Conservation (phyloP, 2,329 filamentous ascomycete species). For the Parastagonospora avenae region DNA sequence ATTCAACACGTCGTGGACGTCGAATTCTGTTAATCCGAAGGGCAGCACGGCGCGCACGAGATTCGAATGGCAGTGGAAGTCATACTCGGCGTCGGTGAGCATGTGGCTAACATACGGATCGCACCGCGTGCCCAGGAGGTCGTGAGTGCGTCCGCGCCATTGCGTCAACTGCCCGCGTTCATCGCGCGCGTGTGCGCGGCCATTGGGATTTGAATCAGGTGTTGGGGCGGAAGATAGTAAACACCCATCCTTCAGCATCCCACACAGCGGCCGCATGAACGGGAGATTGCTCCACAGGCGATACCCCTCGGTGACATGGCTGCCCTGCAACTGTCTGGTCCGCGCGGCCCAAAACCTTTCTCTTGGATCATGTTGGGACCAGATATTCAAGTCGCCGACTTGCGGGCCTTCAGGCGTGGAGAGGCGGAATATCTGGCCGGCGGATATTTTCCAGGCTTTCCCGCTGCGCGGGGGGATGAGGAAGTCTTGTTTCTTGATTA, state of each 20-base stretch:
- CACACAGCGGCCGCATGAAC: conserved; percentile 75
- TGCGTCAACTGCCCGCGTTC: conserved; percentile 55
- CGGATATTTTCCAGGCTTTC: conserved; percentile 71
- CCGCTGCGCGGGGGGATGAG: conserved; percentile 75
- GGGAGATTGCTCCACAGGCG: conserved; percentile 79
- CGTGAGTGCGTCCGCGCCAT: conserved; percentile 73
- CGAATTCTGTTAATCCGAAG: conserved; percentile 70
- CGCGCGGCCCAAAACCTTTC: conserved; percentile 83
- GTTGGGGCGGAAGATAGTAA: conserved; percentile 51
- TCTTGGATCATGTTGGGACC: conserved; percentile 75
- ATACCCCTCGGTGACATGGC: conserved; percentile 74
- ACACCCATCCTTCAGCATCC: conserved; percentile 67
- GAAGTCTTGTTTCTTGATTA: conserved; percentile 20
- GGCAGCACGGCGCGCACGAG: conserved; percentile 73
- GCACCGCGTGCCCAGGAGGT: conserved; percentile 80
- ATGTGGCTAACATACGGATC: conserved; percentile 69
- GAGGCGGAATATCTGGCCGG: conserved; percentile 72
- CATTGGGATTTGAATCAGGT: too few species aligned
- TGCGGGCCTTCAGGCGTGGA: conserved; percentile 79
- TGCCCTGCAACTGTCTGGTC: conserved; percentile 77
- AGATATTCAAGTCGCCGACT: conserved; percentile 81
- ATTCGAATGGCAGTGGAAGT: conserved; percentile 86
- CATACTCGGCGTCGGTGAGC: conserved; percentile 58
- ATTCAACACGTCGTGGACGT: conserved; percentile 86
- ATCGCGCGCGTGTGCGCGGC: conserved; percentile 49